Conservation (phyloP, 305 asterid genomes). For the Striga hermonthica region DNA sequence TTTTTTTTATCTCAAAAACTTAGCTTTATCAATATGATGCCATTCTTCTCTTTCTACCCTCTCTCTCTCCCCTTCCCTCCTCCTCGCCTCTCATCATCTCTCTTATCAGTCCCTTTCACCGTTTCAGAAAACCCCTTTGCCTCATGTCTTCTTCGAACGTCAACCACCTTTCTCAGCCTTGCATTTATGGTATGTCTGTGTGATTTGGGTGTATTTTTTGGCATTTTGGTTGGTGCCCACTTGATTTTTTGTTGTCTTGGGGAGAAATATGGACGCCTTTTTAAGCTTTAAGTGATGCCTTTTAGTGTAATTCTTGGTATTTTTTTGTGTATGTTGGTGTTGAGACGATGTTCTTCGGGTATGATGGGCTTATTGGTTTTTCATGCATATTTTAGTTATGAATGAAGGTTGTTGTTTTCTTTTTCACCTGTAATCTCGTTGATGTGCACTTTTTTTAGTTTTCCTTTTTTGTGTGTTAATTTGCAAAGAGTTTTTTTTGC, state of each 20-base stretch:
- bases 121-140: slow-evolving; percentile 38
- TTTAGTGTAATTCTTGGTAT: slow-evolving; percentile 15
- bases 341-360: too few species aligned
- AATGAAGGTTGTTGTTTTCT: background rate
- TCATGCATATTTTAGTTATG: background rate
- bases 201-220: slow-evolving; percentile 28
- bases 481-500: slow-evolving; percentile 25
- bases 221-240: slow-evolving; percentile 30
- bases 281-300: slow-evolving; percentile 30
- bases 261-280: slow-evolving; percentile 28
- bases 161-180: slow-evolving; percentile 73
- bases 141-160: slow-evolving; percentile 65
- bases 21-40: slow-evolving; percentile 83
- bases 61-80: slow-evolving; percentile 34
- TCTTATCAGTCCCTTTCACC: slow-evolving; percentile 64
- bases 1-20: slow-evolving; percentile 40
- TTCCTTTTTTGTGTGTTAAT: background rate
- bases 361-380: background rate
- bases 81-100: slow-evolving; percentile 31
- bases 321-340: slow-evolving; percentile 20
- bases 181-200: slow-evolving; percentile 59
- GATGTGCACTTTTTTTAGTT: background rate
- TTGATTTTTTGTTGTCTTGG: slow-evolving; percentile 18
- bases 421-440: too few species aligned
- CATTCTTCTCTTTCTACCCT: slow-evolving; percentile 47